These are phyloP conservation scores for Lyophyllum shimeji DNA, from an alignment of 768 basidiomycete genomes.

Conservation along the genomic window DNA sequence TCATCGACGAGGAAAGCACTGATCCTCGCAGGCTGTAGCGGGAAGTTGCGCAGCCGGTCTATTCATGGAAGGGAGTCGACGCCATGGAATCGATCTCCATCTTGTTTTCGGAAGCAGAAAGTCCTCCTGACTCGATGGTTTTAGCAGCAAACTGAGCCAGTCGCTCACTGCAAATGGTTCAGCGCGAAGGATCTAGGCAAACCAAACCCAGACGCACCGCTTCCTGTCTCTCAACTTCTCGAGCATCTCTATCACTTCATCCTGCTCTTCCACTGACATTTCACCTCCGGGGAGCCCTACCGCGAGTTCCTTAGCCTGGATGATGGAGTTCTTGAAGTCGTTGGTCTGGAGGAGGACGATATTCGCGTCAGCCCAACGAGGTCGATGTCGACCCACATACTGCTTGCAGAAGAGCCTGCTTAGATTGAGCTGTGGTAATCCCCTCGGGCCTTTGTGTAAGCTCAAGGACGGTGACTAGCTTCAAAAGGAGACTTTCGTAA, in stretches of 20 bases:
- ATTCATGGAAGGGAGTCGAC: constrained; percentile 58
- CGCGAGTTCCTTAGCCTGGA: constrained; percentile 61
- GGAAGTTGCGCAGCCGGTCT: background rate
- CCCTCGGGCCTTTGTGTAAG: constrained; percentile 60
- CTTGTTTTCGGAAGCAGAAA: constrained; percentile 28
- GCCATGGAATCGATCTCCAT: constrained; percentile 79
- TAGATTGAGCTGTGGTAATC: constrained; percentile 52
- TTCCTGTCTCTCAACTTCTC: constrained; percentile 63
- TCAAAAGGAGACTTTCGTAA: constrained; percentile 58
- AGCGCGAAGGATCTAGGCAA: background rate
- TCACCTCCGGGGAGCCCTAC: constrained; percentile 69
- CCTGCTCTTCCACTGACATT: constrained; percentile 64
- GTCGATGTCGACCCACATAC: constrained; percentile 29
- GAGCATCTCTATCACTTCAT: constrained; percentile 69
- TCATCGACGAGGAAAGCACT: background rate
- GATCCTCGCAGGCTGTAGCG: background rate
- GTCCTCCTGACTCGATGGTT: constrained; percentile 32
- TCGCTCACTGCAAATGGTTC: constrained; percentile 42
- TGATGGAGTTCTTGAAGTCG: constrained; percentile 61
- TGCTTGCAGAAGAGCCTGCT: constrained; percentile 66
- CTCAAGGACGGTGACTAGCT: constrained; percentile 60
- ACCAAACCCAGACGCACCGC: constrained; percentile 36
- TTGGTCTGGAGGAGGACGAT: constrained; percentile 50
- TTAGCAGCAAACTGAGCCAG: constrained; percentile 50
- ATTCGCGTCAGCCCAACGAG: background rate